Evolutionary conservation across 1,284 basidiomycete species (phyloP), one percentile per base, ranked within the genome.

Genomic region (Malassezia globosa): DNA sequence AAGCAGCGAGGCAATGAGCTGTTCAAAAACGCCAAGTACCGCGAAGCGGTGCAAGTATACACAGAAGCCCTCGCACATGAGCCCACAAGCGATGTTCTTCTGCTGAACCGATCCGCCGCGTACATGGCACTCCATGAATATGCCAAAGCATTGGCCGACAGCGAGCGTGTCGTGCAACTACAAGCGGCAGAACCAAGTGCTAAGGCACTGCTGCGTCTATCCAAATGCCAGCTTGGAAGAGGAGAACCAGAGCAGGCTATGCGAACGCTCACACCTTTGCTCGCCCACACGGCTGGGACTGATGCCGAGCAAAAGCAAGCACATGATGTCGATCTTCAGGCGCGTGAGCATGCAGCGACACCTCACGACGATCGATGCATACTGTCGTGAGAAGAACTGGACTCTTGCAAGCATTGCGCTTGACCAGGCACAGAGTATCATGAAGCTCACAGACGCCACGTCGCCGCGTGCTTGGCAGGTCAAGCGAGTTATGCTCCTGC

Each of bases 31-130:
- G 64, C 59, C 11, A 39, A 62, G 38, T 69, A 66, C 53, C 59
- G 59, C 3, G 62, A 67, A 25, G 70, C 70, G 31, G 60, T 69
- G 36, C 42, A 59, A n/a, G 56, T 48, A 8, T 72, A 72, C 50
- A 55, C 63, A 5, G 42, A 51, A 10, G 64, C 64, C 4, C 56
- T 62, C 37, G 81, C 81, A 51, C 80, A 81, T 53, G 75, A 82
- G 0, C 66, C 76, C 4, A 82, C 87, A 64, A 80, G 85, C 2
- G 77, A 83, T 0, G 87, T 84, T 65, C 76, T 83, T 52, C 85
- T 84, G 8, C 84, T 84, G 13, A 90, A 90, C 72, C 81, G 87
- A 35, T 86, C 86, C 0, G 87, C 87, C 2, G 82, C 86, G 3
- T 80, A 83, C 65, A 89, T 90, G 81, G 78, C 81, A 0, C 68